phyloP scores from a whole-genome alignment of 1,284 basidiomycete species.

The Cutaneotrichosporon sp. region DNA sequence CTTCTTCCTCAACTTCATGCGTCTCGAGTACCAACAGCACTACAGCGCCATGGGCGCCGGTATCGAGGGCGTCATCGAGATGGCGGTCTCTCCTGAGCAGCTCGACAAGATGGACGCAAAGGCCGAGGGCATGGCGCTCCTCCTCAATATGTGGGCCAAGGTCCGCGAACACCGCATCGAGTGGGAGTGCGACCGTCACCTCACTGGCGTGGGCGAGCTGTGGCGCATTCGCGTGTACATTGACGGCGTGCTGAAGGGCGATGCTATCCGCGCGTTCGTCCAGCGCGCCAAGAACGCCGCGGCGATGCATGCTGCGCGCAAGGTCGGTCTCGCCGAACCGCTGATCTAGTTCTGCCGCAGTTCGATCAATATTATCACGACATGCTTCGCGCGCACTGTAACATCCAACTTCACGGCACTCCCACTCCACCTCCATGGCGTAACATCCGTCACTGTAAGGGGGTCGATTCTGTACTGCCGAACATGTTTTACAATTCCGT shows the following conservation, averaged over 20 bases:
- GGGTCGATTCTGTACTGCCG: constrained; percentile 20
- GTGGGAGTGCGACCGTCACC: constrained; percentile 35
- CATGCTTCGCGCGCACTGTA: too few relatives aligned
- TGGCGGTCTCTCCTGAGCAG: constrained; percentile 30
- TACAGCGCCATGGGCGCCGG: constrained; percentile 28
- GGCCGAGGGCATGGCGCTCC: constrained; percentile 34
- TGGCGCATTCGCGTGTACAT: constrained; percentile 36
- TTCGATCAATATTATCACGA: too few relatives aligned
- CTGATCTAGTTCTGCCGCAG: neutral
- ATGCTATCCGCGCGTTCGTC: constrained; percentile 36
- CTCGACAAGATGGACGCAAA: constrained; percentile 31
- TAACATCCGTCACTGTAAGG: too few relatives aligned
- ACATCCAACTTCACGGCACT: too few relatives aligned
- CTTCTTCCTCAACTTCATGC: constrained; percentile 48
- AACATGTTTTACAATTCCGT: too few relatives aligned
- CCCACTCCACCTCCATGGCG: neutral
- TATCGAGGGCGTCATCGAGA: constrained; percentile 29
- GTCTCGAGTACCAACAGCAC: constrained; percentile 37
- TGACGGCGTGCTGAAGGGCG: constrained; percentile 40
- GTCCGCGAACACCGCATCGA: constrained; percentile 26
- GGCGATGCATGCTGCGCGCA: constrained; percentile 40
- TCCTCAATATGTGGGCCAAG: constrained; percentile 32
- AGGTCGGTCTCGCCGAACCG: constrained; percentile 30
- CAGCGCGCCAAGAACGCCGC: constrained; percentile 42
- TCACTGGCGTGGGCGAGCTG: constrained; percentile 37